These are phyloP conservation scores for Myotisia sp. DNA, from an alignment of 2,329 filamentous ascomycete genomes.

Conservation along the genomic window DNA sequence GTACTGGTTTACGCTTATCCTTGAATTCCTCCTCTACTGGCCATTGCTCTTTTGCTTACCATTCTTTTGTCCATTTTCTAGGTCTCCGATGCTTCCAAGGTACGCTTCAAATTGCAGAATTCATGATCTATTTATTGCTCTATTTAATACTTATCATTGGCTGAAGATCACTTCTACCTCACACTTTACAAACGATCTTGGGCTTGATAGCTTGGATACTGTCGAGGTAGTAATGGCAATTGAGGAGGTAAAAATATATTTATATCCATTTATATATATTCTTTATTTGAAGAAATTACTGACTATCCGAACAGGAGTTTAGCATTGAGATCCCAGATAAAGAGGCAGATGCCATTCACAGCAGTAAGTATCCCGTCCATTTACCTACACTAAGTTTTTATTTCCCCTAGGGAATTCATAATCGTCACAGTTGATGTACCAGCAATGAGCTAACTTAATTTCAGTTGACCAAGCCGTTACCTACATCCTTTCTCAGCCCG, in stretches of 20 bases:
- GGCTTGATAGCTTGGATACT: constrained; percentile 91
- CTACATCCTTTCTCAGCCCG: constrained; percentile 85
- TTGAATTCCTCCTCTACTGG: constrained; percentile 2
- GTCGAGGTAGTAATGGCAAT: constrained; percentile 99
- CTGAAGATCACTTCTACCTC: constrained; percentile 71
- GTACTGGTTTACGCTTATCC: constrained; percentile 34
- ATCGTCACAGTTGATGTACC: background rate
- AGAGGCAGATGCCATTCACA: constrained; percentile 88
- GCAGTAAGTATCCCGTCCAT: constrained; percentile 56
- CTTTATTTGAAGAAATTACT: constrained; percentile 10
- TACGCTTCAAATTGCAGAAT: constrained; percentile 21
- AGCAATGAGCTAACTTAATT: constrained; percentile 1
- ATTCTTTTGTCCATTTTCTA: constrained; percentile 15
- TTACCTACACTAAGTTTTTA: background rate
- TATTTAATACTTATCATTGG: constrained; percentile 14
- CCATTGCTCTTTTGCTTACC: background rate
- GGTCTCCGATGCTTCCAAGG: constrained; percentile 42
- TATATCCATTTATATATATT: background rate
- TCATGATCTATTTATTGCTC: too few species aligned
- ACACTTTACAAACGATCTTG: constrained; percentile 95
- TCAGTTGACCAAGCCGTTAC: constrained; percentile 85
- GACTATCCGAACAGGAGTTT: constrained; percentile 43
- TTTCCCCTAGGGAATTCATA: too few species aligned
- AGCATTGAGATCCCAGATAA: constrained; percentile 98
- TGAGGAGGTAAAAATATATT: constrained; percentile 57